These are phyloP conservation scores for Fusarium cyanostomum DNA, from an alignment of 2,329 filamentous ascomycete species.

Conservation along the genomic window DNA sequence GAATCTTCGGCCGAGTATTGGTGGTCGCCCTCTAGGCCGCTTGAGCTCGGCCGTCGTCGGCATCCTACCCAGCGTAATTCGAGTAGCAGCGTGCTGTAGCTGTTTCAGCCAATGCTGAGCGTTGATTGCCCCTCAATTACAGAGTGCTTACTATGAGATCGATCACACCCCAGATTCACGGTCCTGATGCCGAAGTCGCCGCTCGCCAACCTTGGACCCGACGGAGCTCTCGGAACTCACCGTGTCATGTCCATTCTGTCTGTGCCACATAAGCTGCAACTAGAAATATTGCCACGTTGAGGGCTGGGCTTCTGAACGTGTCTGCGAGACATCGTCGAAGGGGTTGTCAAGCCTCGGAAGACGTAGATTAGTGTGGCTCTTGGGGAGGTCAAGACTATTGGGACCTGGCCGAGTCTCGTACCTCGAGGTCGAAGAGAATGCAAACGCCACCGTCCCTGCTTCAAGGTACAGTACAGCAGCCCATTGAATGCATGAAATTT, in stretches of 20 bases:
- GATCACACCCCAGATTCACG: constrained; percentile 1
- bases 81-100: neutral
- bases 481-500: constrained; percentile 4
- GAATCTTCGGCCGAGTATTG: constrained; percentile 34
- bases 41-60: constrained; percentile 31
- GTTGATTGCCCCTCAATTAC: neutral
- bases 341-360: constrained; percentile 12
- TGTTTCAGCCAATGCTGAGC: neutral
- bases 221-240: constrained; percentile 13
- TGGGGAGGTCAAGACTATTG: constrained; percentile 17
- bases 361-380: constrained; percentile 22
- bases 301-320: constrained; percentile 10
- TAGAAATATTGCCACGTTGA: constrained; percentile 26
- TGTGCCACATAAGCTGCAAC: constrained; percentile 24
- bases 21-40: constrained; percentile 6
- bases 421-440: constrained; percentile 22
- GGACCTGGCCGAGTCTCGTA: constrained; percentile 19
- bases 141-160: constrained; percentile 5
- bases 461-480: constrained; percentile 24
- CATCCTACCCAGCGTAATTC: constrained; percentile 20
- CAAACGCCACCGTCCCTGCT: constrained; percentile 38
- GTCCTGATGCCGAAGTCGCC: constrained; percentile 3
- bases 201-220: neutral
- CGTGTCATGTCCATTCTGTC: constrained; percentile 12
- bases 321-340: constrained; percentile 1